phyloP scores from a whole-genome alignment of 768 basidiomycete genomes.

The Rhodotorula paludigena region DNA sequence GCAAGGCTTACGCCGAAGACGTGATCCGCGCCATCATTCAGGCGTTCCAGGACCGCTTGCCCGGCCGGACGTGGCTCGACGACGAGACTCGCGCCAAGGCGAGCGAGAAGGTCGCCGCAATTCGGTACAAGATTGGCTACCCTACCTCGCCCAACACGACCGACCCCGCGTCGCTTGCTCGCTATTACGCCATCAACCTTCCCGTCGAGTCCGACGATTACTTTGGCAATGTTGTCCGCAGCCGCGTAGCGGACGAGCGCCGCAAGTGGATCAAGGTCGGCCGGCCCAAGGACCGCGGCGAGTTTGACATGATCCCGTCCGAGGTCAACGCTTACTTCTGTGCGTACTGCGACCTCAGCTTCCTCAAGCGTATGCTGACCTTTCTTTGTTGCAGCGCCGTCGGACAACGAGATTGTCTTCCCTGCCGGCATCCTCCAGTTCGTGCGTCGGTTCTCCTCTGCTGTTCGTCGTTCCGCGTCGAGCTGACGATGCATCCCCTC shows the following conservation, averaged over 20 bases:
- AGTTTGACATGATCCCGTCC: slow-evolving; percentile 84
- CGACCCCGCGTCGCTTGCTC: slow-evolving; percentile 61
- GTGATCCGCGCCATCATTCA: slow-evolving; percentile 76
- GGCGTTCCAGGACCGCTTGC: slow-evolving; percentile 73
- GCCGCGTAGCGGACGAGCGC: slow-evolving; percentile 58
- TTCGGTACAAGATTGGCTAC: slow-evolving; percentile 64
- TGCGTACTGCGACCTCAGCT: slow-evolving; percentile 63
- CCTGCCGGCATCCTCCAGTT: slow-evolving; percentile 91
- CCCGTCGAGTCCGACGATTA: slow-evolving; percentile 64
- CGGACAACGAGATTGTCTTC: slow-evolving; percentile 69
- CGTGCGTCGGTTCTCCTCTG: not conserved
- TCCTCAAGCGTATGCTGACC: not conserved
- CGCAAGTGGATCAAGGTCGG: slow-evolving; percentile 75
- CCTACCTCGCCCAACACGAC: slow-evolving; percentile 79
- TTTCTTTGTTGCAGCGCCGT: not conserved
- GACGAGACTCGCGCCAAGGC: slow-evolving; percentile 71
- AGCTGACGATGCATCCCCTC: not conserved
- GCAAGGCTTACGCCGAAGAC: slow-evolving; percentile 70
- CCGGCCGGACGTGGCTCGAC: slow-evolving; percentile 86
- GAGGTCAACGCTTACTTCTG: slow-evolving; percentile 82
- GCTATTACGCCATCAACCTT: slow-evolving; percentile 65
- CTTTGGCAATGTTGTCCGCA: slow-evolving; percentile 74
- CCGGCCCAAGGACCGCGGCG: slow-evolving; percentile 60
- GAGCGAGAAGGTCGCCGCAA: slow-evolving; percentile 61
- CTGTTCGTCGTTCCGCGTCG: accelerated